Percentiles rank a stretch among this genome's conserved stretches.
These are phyloP conservation scores for Aspergillus fischeri DNA, from an alignment of 2,329 filamentous ascomycete species.

Conservation along the genomic window DNA sequence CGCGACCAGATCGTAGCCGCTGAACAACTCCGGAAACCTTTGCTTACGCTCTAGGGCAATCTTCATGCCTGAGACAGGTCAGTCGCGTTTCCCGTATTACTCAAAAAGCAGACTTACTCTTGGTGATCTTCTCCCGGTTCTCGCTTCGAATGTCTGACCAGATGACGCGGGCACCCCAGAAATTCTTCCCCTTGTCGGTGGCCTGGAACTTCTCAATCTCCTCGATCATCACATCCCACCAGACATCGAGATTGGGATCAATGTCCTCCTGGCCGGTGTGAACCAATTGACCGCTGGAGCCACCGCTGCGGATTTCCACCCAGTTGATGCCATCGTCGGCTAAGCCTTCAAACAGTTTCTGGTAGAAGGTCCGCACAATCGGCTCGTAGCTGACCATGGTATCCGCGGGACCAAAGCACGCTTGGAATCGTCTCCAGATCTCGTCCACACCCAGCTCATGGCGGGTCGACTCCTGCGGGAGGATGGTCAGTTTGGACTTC, in stretches of 20 bases:
- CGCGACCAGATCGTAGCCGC: constrained; percentile 83
- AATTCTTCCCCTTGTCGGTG: constrained; percentile 63
- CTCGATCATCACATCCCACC: constrained; percentile 63
- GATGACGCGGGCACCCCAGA: constrained; percentile 79
- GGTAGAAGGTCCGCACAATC: constrained; percentile 71
- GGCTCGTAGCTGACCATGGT: constrained; percentile 81
- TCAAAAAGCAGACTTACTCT: constrained; percentile 1
- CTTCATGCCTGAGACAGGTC: constrained; percentile 74
- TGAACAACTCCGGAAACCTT: constrained; percentile 69
- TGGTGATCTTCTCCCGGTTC: constrained; percentile 1
- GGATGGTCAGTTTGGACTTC: constrained; percentile 66
- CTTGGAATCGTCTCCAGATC: constrained; percentile 76
- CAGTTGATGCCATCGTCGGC: constrained; percentile 75
- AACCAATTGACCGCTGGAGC: constrained; percentile 64
- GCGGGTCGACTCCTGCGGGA: constrained; percentile 64
- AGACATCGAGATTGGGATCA: constrained; percentile 62
- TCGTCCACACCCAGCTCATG: constrained; percentile 81
- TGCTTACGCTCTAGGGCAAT: constrained; percentile 77
- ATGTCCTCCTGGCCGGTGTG: constrained; percentile 62
- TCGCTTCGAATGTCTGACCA: constrained; percentile 67
- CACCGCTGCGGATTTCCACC: constrained; percentile 74
- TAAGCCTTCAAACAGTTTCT: constrained; percentile 63
- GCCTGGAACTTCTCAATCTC: constrained; percentile 71
- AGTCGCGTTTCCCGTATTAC: constrained; percentile 35
- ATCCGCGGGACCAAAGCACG: constrained; percentile 67